Base-by-base conservation (phyloP, 805 yeast species). In the Kuraishia piskuri region DNA sequence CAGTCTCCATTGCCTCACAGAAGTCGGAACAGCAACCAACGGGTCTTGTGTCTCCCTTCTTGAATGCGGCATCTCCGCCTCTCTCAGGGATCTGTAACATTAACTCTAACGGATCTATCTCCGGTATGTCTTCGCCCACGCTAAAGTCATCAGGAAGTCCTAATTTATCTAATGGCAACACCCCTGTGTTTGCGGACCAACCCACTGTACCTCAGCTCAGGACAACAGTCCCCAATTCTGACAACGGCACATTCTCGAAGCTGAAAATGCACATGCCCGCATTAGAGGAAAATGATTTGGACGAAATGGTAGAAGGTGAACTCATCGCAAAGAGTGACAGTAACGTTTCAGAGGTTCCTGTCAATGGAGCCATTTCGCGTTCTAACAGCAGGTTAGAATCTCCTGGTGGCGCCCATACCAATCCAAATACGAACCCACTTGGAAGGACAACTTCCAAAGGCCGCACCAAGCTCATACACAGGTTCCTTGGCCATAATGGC, bases 281-380 rank as follows among this genome's bases (percentile, higher is more conserved):
- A 2, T 63, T 67, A 10, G 60, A 62, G 22, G 71, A 67, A 50
- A 66, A 67, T 52, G 68, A 66, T 54, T 53, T 66, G 19, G 71
- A 67, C 56, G 66, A 65, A 26, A 65, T 65, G 2, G 51, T 66
- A 20, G 69, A 64, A 46, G 57, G 45, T 10, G 54, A 48, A 26
- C 12, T 20, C 7, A 10, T 14, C 6, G 7, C 22, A 22, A 22
- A 22, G n/a, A 6, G 26, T 22, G 25, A 20, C 9, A 48, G 26
- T 22, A n/a, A 26, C 40, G 19, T 3, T 19, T 21, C 49, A 10
- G 31, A 22, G 2, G 12, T 22, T 3, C 22, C 31, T 21, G 49
- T 22, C 17, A 48, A 14, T n/a, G 40, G 10, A n/a, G 26, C n/a
- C 20, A 25, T 12, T 10, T 23, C 37, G 23, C 19, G 22, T 25